Conservation (phyloP, 1,284 basidiomycete species). For the Papiliotrema laurentii region DNA sequence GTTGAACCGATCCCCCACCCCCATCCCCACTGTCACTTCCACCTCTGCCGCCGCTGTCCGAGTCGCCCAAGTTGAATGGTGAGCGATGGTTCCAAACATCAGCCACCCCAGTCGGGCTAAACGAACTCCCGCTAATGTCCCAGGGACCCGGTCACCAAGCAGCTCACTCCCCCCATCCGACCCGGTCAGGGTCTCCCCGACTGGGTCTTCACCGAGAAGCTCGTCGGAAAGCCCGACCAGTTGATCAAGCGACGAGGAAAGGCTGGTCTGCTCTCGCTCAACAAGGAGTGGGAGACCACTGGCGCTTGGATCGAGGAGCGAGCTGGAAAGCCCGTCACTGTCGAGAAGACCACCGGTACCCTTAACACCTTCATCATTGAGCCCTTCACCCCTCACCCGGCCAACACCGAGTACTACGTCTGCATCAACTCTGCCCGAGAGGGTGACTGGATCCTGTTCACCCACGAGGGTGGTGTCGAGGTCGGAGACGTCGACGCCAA, state of each 20-base stretch:
- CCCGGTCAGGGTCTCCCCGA: conserved; percentile 68
- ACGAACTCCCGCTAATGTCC: conserved; percentile 20
- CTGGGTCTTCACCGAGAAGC: conserved; percentile 83
- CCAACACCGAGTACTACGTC: conserved; percentile 94
- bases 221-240: conserved; percentile 93
- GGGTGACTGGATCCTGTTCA: conserved; percentile 96
- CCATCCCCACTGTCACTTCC: conserved; percentile 45
- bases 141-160: conserved; percentile 78
- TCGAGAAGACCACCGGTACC: conserved; percentile 88
- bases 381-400: conserved; percentile 93
- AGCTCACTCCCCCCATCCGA: conserved; percentile 59
- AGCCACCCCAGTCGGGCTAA: neutral
- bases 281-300: conserved; percentile 85
- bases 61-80: conserved; percentile 50
- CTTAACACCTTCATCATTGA: conserved; percentile 98
- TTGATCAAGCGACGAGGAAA: conserved; percentile 99
- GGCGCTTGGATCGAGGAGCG: conserved; percentile 82
- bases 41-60: conserved; percentile 45
- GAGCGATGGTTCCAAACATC: conserved; percentile 13
- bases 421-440: conserved; percentile 96
- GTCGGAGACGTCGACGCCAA: conserved; percentile 98
- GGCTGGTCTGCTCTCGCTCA: conserved; percentile 88
- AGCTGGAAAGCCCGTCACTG: conserved; percentile 92
- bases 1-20: conserved; percentile 76
- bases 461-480: conserved; percentile 97